Evolutionary conservation across 345 rosid species (phyloP).

Genomic region (Eucalyptus pauciflora): DNA sequence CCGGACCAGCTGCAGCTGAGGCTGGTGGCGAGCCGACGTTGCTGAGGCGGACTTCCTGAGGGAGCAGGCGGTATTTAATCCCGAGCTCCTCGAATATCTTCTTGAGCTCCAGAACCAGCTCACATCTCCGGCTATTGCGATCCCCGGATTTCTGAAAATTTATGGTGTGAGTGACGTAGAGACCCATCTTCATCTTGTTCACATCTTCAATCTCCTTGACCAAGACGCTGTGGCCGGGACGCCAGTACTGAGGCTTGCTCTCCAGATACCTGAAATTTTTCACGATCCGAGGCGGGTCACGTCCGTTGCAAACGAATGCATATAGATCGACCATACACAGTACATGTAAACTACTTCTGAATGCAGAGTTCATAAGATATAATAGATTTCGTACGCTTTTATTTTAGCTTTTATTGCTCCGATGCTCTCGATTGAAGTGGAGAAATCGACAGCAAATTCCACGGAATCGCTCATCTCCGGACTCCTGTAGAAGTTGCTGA

Average conservation of each 20-base stretch:
- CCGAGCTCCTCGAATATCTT: conserved; percentile 43
- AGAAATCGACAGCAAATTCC: conserved; percentile 41
- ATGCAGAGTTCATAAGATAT: neutral
- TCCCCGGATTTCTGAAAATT: conserved; percentile 43
- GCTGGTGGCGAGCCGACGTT: neutral
- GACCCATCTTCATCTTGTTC: conserved; percentile 61
- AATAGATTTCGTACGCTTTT: conserved; percentile 12
- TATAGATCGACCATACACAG: neutral
- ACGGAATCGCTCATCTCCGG: conserved; percentile 72
- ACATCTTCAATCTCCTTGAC: conserved; percentile 54
- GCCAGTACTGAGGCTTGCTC: conserved; percentile 56
- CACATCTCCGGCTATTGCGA: conserved; percentile 37
- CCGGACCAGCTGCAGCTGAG: neutral
- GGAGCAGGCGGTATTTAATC: conserved; percentile 43
- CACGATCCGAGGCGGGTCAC: neutral
- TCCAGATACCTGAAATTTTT: conserved; percentile 37
- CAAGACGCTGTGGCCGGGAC: conserved; percentile 25
- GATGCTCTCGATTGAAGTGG: conserved; percentile 45
- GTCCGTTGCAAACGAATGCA: neutral
- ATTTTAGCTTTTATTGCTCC: conserved; percentile 33
- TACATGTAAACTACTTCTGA: neutral
- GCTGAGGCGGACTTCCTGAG: conserved; percentile 37
- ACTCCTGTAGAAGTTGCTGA: conserved; percentile 59
- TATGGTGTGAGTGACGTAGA: conserved; percentile 38
- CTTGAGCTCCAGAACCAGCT: conserved; percentile 38